A percentile compares a stretch with the other conserved stretches of the same genome.
Evolutionary conservation across 306 rosid species (phyloP).

Genomic region (Quercus engelmannii): DNA sequence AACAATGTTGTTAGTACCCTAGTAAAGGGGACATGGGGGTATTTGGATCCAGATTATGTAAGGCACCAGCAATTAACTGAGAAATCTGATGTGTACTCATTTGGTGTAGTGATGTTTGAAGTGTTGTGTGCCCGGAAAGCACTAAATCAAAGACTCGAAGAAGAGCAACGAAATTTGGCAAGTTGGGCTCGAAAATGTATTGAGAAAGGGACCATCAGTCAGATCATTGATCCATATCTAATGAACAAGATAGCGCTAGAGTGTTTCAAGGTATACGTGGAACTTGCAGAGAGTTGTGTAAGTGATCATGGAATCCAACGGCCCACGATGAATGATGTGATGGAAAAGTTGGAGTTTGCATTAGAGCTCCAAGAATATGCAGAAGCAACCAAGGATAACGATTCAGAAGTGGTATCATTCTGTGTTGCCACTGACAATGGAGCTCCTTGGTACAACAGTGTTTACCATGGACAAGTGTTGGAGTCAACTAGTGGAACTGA

Average conservation of each 20-base stretch:
- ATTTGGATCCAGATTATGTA: slow-evolving; percentile 24
- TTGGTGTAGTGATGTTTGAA: slow-evolving; percentile 28
- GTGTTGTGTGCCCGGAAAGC: slow-evolving; percentile 8
- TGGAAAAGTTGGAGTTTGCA: slow-evolving; percentile 51
- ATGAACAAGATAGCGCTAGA: slow-evolving; percentile 15
- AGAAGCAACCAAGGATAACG: not conserved
- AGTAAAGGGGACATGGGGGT: too few species aligned
- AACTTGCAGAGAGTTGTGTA: slow-evolving; percentile 44
- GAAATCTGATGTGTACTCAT: slow-evolving; percentile 29
- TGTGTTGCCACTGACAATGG: not conserved
- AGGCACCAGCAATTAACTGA: not conserved
- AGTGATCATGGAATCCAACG: slow-evolving; percentile 42
- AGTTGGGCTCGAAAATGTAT: slow-evolving; percentile 16
- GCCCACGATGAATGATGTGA: slow-evolving; percentile 65
- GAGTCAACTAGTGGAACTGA: not conserved
- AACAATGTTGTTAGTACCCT: too few species aligned
- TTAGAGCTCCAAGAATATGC: slow-evolving; percentile 37
- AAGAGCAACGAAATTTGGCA: slow-evolving; percentile 2
- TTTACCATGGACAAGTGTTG: not conserved
- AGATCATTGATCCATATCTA: slow-evolving; percentile 36
- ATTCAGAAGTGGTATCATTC: not conserved
- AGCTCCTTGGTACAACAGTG: not conserved
- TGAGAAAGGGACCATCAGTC: slow-evolving; percentile 8
- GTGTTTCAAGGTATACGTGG: slow-evolving; percentile 36
- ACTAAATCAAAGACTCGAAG: not conserved